Percentiles rank a stretch among this genome's conserved stretches.
Conservation (phyloP, 805 yeast genomes). For the Cyberlindnera amylophila region DNA sequence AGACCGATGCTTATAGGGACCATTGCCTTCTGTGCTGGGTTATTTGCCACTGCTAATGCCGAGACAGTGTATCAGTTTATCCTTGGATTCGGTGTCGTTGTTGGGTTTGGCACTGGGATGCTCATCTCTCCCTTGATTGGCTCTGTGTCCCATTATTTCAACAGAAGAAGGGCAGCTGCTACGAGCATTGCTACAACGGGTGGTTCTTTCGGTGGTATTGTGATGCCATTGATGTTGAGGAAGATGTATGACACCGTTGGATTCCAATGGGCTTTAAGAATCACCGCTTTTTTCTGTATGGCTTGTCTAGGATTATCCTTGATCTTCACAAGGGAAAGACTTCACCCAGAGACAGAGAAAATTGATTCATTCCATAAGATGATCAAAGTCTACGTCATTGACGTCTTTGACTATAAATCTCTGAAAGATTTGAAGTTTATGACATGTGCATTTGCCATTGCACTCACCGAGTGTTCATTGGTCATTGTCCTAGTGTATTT, state of each 20-base stretch:
- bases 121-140: constrained; percentile 43
- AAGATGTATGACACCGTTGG: constrained; percentile 40
- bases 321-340: constrained; percentile 32
- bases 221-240: constrained; percentile 45
- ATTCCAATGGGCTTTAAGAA: constrained; percentile 50
- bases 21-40: constrained; percentile 34
- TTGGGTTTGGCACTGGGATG: constrained; percentile 44
- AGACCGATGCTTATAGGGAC: constrained; percentile 37
- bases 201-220: constrained; percentile 48
- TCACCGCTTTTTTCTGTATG: constrained; percentile 40
- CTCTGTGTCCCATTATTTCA: constrained; percentile 43
- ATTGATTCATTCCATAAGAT: constrained; percentile 13
- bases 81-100: constrained; percentile 44
- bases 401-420: constrained; percentile 32
- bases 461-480: constrained; percentile 44
- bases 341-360: constrained; percentile 18
- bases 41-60: constrained; percentile 43
- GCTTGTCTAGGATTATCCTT: constrained; percentile 25
- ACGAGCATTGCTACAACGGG: constrained; percentile 46
- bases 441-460: constrained; percentile 40
- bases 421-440: constrained; percentile 43
- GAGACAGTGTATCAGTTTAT: constrained; percentile 46
- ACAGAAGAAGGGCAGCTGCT: constrained; percentile 40
- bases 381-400: constrained; percentile 16
- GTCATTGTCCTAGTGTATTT: constrained; percentile 45